Percentiles rank a stretch among this genome's conserved stretches.
Evolutionary conservation across 1,284 basidiomycete species (phyloP).

Genomic region (Lignosus rhinocerotis): DNA sequence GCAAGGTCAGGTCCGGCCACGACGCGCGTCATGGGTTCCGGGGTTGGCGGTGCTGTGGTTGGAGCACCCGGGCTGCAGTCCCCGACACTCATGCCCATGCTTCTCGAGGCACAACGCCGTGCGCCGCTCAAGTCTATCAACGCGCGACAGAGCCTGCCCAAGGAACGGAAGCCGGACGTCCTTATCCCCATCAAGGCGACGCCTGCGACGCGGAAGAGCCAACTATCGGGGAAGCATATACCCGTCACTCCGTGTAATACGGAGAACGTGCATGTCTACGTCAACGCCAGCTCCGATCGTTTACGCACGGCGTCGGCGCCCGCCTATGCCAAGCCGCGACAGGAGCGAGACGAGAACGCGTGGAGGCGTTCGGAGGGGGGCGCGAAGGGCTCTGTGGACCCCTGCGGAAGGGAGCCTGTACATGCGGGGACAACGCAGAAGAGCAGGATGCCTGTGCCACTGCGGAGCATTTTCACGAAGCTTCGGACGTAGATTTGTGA

Average conservation of each 20-base stretch:
- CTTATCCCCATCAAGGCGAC: slow-evolving; percentile 16
- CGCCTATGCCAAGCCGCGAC: neutral
- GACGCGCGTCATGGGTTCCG: slow-evolving; percentile 1
- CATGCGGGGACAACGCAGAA: neutral
- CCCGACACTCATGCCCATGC: slow-evolving; percentile 3
- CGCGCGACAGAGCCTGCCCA: slow-evolving; percentile 26
- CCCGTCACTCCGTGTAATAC: neutral
- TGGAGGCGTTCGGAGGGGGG: slow-evolving; percentile 9
- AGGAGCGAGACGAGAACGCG: slow-evolving; percentile 14
- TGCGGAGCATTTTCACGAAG: slow-evolving; percentile 32
- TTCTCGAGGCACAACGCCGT: slow-evolving; percentile 15
- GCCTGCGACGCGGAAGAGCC: neutral
- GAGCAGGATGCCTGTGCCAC: slow-evolving; percentile 32
- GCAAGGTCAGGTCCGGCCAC: slow-evolving; percentile 3
- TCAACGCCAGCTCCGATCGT: neutral
- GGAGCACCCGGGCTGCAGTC: slow-evolving; percentile 17
- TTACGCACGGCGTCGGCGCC: slow-evolving; percentile 6
- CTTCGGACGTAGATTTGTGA: slow-evolving; percentile 21
- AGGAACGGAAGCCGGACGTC: slow-evolving; percentile 17
- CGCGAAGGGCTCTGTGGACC: neutral
- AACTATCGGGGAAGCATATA: neutral
- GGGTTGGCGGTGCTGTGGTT: slow-evolving; percentile 13
- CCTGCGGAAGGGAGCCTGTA: slow-evolving; percentile 3
- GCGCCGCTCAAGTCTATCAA: slow-evolving; percentile 25
- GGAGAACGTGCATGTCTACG: neutral